These are phyloP conservation scores for Inga oerstediana DNA, from an alignment of 306 rosid genomes.

Conservation along the genomic window DNA sequence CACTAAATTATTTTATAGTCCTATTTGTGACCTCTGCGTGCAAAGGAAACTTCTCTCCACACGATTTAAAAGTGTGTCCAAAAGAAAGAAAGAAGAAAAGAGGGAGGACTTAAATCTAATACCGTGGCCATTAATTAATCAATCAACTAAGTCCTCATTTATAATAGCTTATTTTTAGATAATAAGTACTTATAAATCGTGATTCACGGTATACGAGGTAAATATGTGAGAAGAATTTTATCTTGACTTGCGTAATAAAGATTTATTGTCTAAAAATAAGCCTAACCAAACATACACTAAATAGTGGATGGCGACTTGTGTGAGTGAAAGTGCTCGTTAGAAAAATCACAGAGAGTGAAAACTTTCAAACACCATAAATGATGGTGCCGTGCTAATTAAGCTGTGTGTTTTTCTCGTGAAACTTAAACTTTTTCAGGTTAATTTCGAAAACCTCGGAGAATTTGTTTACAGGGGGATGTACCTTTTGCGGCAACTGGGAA, in stretches of 20 bases:
- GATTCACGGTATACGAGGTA: too few species aligned
- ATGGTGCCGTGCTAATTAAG: not conserved
- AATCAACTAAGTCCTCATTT: too few species aligned
- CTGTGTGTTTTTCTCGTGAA: not conserved
- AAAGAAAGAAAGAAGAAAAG: not conserved
- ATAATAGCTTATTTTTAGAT: too few species aligned
- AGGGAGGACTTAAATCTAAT: not conserved
- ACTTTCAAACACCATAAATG: not conserved
- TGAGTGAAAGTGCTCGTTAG: not conserved
- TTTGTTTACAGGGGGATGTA: conserved; percentile 5
- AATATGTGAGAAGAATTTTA: too few species aligned
- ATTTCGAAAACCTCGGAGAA: not conserved
- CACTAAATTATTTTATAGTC: too few species aligned
- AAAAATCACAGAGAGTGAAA: not conserved
- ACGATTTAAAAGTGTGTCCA: not conserved
- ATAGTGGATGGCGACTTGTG: not conserved
- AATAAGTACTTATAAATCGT: too few species aligned
- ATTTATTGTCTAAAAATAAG: too few species aligned
- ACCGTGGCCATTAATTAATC: not conserved
- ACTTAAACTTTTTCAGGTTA: not conserved
- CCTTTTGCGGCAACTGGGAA: not conserved
- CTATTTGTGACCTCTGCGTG: not conserved
- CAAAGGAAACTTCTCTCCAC: not conserved
- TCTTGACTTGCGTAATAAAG: too few species aligned
- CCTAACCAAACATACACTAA: too few species aligned